These are phyloP conservation scores for Saturnispora silvae DNA, from an alignment of 805 yeast species.

Conservation along the genomic window DNA sequence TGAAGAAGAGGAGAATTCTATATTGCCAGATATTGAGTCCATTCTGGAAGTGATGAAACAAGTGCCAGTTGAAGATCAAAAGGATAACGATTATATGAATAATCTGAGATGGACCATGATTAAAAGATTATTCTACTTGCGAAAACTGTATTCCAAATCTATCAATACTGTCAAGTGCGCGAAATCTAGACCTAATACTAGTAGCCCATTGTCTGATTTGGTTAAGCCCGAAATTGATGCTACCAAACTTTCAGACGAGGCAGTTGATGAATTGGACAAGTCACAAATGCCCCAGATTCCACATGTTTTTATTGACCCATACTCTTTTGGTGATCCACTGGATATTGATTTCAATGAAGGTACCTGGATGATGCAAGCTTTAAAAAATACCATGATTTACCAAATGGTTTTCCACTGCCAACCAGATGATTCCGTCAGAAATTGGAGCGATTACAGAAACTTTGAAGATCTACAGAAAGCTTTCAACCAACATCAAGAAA, in stretches of 20 bases:
- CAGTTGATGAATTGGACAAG: constrained; percentile 30
- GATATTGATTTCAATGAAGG: constrained; percentile 76
- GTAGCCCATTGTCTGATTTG: background rate
- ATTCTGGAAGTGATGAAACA: constrained; percentile 45
- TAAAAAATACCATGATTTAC: constrained; percentile 71
- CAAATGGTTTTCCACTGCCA: constrained; percentile 85
- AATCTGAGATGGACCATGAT: constrained; percentile 60
- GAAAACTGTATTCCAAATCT: constrained; percentile 46
- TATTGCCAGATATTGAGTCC: constrained; percentile 43
- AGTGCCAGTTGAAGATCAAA: constrained; percentile 25
- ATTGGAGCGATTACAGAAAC: constrained; percentile 84
- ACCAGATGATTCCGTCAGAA: constrained; percentile 83
- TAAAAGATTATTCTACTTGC: constrained; percentile 61
- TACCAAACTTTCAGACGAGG: constrained; percentile 29
- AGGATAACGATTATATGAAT: constrained; percentile 27
- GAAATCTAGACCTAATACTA: background rate
- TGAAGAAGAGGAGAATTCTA: constrained; percentile 11
- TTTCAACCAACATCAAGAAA: constrained; percentile 29
- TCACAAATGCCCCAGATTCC: constrained; percentile 26
- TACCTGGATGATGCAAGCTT: constrained; percentile 73
- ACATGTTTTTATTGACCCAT: constrained; percentile 65
- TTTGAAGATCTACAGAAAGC: constrained; percentile 51
- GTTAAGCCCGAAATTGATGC: constrained; percentile 22
- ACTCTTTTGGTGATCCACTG: constrained; percentile 79
- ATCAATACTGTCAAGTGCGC: constrained; percentile 3